Evolutionary conservation across 1,284 basidiomycete genomes (phyloP).

Genomic region (Moesziomyces antarcticus): DNA sequence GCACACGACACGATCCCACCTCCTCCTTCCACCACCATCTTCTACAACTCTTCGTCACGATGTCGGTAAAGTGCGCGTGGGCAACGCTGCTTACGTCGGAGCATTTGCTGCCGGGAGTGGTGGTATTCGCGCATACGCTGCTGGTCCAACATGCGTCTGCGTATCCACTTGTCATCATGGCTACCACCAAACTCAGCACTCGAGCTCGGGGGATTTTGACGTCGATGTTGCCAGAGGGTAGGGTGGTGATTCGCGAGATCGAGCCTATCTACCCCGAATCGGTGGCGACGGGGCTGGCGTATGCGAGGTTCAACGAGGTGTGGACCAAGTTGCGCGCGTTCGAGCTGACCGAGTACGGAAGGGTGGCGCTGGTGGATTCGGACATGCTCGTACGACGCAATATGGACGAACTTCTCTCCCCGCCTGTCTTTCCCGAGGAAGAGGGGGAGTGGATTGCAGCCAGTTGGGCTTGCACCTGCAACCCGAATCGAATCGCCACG

Average conservation of each 20-base stretch:
- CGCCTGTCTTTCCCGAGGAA: slow-evolving; percentile 69
- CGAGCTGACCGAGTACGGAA: slow-evolving; percentile 70
- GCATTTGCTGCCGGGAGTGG: slow-evolving; percentile 53
- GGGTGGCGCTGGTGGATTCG: slow-evolving; percentile 84
- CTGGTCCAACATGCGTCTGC: slow-evolving; percentile 37
- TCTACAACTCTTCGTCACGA: too few relatives aligned
- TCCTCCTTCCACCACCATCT: neutral
- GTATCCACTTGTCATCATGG: slow-evolving; percentile 60
- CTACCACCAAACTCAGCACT: slow-evolving; percentile 34
- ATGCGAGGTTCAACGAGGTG: slow-evolving; percentile 58
- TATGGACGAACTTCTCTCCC: slow-evolving; percentile 87
- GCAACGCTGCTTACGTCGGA: slow-evolving; percentile 60
- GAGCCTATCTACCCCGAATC: slow-evolving; percentile 39
- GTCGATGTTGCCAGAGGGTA: slow-evolving; percentile 25
- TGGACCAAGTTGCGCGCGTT: slow-evolving; percentile 66
- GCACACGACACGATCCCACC: too few relatives aligned
- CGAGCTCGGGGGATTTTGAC: slow-evolving; percentile 31
- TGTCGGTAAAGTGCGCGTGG: slow-evolving; percentile 36
- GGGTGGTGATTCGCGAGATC: slow-evolving; percentile 37
- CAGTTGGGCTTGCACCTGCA: slow-evolving; percentile 90
- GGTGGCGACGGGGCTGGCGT: slow-evolving; percentile 23
- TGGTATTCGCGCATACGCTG: slow-evolving; percentile 55
- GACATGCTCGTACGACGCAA: slow-evolving; percentile 89
- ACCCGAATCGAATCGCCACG: slow-evolving; percentile 82
- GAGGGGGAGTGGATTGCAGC: slow-evolving; percentile 81